A percentile compares a stretch with the other conserved stretches of the same genome.
phyloP scores from a whole-genome alignment of 2,329 filamentous ascomycete species.

The Cladophialophora yegresii region DNA sequence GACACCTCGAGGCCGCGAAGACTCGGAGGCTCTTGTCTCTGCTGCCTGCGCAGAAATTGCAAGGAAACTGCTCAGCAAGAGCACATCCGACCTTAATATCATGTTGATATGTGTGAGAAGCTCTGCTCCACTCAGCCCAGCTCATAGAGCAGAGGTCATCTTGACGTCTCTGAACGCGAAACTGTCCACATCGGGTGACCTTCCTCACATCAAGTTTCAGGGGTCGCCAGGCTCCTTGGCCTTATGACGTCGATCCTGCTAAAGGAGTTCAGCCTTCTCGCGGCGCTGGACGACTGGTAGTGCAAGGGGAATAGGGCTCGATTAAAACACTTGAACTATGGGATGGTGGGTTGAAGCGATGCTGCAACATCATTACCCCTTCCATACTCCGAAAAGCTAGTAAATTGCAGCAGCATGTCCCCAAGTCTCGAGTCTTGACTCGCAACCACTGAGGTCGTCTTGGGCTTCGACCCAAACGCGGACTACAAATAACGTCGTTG shows the following conservation, averaged over 20 bases:
- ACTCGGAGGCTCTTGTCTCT: conserved; percentile 39
- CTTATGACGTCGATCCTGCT: conserved; percentile 11
- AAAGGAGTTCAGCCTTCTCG: background rate
- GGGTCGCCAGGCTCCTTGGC: background rate
- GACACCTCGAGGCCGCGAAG: conserved; percentile 76
- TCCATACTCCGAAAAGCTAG: background rate
- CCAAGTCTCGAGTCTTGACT: background rate
- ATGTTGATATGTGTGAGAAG: conserved; percentile 22
- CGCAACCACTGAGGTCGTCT: background rate
- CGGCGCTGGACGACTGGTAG: background rate
- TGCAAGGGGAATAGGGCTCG: no score
- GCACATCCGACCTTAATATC: conserved; percentile 29
- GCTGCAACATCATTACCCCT: no score
- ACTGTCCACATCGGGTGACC: conserved; percentile 30
- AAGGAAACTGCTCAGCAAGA: conserved; percentile 23
- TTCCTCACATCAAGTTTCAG: conserved; percentile 11
- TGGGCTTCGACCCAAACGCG: background rate
- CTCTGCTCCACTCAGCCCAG: background rate
- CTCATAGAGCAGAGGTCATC: background rate
- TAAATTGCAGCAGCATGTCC: background rate
- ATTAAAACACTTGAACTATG: no score
- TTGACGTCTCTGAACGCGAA: conserved; percentile 20
- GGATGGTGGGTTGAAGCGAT: no score
- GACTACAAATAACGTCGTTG: background rate
- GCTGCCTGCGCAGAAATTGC: conserved; percentile 52